A percentile compares a stretch with the other conserved stretches of the same genome.
Conservation (phyloP, 2,329 filamentous ascomycete species). For the Alternaria brassicicola region DNA sequence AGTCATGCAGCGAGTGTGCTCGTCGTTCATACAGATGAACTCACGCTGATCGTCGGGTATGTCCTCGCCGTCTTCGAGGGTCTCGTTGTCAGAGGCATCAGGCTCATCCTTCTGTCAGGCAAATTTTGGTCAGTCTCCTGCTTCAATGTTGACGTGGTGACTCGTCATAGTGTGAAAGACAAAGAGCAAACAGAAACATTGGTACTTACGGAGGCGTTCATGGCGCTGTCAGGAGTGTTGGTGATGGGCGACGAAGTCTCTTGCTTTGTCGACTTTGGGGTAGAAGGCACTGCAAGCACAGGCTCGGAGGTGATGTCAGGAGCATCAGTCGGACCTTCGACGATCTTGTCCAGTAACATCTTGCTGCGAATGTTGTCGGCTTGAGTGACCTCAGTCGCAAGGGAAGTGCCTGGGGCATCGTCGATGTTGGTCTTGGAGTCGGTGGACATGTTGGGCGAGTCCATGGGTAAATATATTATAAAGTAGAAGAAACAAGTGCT, state of each 20-base stretch:
- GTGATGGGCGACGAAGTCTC: background rate
- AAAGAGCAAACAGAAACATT: background rate
- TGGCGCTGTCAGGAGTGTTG: conserved; percentile 9
- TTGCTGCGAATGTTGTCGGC: conserved; percentile 20
- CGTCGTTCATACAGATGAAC: conserved; percentile 43
- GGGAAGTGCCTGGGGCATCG: background rate
- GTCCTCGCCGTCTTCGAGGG: conserved; percentile 5
- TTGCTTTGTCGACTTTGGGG: conserved; percentile 7
- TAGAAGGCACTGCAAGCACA: conserved; percentile 7
- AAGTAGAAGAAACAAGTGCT: no score
- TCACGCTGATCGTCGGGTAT: conserved; percentile 26
- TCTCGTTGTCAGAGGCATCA: conserved; percentile 1
- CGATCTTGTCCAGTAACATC: conserved; percentile 36
- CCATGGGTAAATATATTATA: background rate
- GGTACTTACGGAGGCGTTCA: conserved; percentile 3
- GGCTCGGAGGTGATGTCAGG: background rate
- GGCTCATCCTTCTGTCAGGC: background rate
- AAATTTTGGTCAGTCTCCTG: background rate
- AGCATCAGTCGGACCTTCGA: conserved; percentile 9
- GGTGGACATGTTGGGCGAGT: conserved; percentile 12
- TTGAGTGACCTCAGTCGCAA: conserved; percentile 5
- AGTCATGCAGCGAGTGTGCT: conserved; percentile 37
- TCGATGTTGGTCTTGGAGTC: conserved; percentile 1
- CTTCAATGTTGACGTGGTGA: background rate
- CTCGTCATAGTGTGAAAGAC: background rate